phyloP scores from a whole-genome alignment of 2,329 filamentous ascomycete genomes.

The Exophiala viscosa region DNA sequence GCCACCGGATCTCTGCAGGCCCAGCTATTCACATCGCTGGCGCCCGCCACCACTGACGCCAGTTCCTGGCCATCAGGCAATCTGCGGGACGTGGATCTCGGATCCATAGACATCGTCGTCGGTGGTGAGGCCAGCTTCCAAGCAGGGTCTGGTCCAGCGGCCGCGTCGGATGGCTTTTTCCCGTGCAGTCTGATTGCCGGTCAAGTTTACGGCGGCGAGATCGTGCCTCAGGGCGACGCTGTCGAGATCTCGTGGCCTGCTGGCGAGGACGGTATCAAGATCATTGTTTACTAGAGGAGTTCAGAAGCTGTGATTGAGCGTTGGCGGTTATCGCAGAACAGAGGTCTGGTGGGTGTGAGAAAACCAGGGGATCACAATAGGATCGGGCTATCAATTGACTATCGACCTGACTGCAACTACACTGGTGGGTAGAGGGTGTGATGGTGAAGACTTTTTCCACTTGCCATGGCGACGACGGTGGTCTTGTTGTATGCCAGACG shows the following conservation, averaged over 20 bases:
- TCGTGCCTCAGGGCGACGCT: conserved; percentile 15
- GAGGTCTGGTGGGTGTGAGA: too few relatives aligned
- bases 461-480: too few relatives aligned
- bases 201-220: conserved; percentile 16
- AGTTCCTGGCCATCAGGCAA: conserved; percentile 27
- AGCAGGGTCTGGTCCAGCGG: conserved; percentile 14
- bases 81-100: conserved; percentile 23
- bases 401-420: too few relatives aligned
- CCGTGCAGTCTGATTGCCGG: conserved; percentile 15
- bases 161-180: conserved; percentile 16
- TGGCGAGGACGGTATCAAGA: conserved; percentile 13
- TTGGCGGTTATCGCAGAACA: conserved; percentile 27
- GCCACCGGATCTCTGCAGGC: conserved; percentile 18
- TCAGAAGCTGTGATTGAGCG: not conserved
- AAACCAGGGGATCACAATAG: too few relatives aligned
- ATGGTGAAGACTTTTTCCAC: too few relatives aligned
- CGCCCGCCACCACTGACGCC: conserved; percentile 20
- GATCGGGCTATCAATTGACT: too few relatives aligned
- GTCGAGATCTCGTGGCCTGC: conserved; percentile 15
- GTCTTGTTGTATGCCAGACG: too few relatives aligned
- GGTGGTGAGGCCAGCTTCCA: conserved; percentile 19
- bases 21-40: conserved; percentile 26
- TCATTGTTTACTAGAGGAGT: conserved; percentile 8
- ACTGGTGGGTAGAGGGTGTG: too few relatives aligned
- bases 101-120: conserved; percentile 18